Evolutionary conservation across 169 alveolate genomes (phyloP).

Genomic region (Cyclospora cayetanensis): DNA sequence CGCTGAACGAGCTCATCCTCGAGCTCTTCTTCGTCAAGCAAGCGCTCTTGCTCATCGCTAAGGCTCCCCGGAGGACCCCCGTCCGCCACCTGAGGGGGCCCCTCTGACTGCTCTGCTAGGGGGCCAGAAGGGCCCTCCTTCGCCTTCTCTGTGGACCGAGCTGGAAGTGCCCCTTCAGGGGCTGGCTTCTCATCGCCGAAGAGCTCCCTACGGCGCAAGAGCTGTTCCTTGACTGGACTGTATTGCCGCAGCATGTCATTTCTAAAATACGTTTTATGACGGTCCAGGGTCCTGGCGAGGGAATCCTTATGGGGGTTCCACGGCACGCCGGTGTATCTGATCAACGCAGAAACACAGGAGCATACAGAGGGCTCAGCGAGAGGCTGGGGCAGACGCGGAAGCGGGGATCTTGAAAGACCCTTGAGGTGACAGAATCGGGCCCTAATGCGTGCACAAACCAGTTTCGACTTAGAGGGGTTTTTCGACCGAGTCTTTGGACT

Average conservation of each 20-base stretch:
- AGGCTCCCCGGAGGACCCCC: not conserved
- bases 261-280: constrained; percentile 82
- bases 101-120: not conserved
- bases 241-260: constrained; percentile 87
- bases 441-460: no score
- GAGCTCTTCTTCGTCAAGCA: constrained; percentile 64
- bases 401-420: no score
- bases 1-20: constrained; percentile 58
- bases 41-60: constrained; percentile 21
- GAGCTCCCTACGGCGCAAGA: constrained; percentile 12
- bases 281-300: constrained; percentile 77
- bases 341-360: not conserved
- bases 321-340: constrained; percentile 85
- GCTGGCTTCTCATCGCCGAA: not conserved
- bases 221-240: constrained; percentile 52
- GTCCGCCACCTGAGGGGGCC: not conserved
- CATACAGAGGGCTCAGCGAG: no score
- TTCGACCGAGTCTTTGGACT: no score
- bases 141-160: not conserved
- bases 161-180: not conserved
- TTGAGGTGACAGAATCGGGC: no score
- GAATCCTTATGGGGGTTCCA: constrained; percentile 87
- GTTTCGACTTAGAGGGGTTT: no score
- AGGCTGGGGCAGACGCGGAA: no score
- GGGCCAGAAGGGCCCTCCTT: not conserved